Evolutionary conservation across 768 basidiomycete genomes (phyloP).

Genomic region (Multifurca ochricompacta): DNA sequence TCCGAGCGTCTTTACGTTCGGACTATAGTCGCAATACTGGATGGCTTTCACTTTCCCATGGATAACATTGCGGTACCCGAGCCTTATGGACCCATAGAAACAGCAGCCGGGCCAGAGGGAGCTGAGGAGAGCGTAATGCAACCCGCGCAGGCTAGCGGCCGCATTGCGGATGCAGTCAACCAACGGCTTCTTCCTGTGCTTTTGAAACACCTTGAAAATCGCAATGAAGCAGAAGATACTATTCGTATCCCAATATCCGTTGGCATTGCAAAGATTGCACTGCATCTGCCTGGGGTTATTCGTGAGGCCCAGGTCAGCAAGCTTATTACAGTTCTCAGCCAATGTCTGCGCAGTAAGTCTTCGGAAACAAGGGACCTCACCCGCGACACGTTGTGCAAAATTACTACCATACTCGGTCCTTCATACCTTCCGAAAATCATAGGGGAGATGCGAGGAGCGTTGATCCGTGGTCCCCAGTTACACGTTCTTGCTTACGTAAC

Average conservation of each 20-base stretch:
- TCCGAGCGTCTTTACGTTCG: slow-evolving; percentile 80
- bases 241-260: slow-evolving; percentile 83
- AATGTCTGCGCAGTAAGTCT: slow-evolving; percentile 86
- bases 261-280: slow-evolving; percentile 79
- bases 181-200: slow-evolving; percentile 70
- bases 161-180: slow-evolving; percentile 71
- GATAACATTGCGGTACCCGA: slow-evolving; percentile 41
- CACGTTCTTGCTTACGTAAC: slow-evolving; percentile 83
- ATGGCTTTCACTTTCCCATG: slow-evolving; percentile 89
- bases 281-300: slow-evolving; percentile 58
- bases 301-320: slow-evolving; percentile 65
- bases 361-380: slow-evolving; percentile 88
- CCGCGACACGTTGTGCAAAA: slow-evolving; percentile 75
- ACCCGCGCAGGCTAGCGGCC: slow-evolving; percentile 19
- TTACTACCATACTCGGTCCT: slow-evolving; percentile 65
- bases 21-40: slow-evolving; percentile 72
- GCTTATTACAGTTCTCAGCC: slow-evolving; percentile 77
- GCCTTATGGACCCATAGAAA: slow-evolving; percentile 23
- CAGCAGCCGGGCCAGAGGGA: slow-evolving; percentile 23
- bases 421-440: slow-evolving; percentile 65
- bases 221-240: slow-evolving; percentile 73
- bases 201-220: slow-evolving; percentile 72
- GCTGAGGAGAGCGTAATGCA: slow-evolving; percentile 27
- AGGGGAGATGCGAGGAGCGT: slow-evolving; percentile 75
- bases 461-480: slow-evolving; percentile 86